A percentile compares a stretch with the other conserved stretches of the same genome.
Evolutionary conservation across 2,329 filamentous ascomycete genomes (phyloP).

Genomic region (Alternaria atra): DNA sequence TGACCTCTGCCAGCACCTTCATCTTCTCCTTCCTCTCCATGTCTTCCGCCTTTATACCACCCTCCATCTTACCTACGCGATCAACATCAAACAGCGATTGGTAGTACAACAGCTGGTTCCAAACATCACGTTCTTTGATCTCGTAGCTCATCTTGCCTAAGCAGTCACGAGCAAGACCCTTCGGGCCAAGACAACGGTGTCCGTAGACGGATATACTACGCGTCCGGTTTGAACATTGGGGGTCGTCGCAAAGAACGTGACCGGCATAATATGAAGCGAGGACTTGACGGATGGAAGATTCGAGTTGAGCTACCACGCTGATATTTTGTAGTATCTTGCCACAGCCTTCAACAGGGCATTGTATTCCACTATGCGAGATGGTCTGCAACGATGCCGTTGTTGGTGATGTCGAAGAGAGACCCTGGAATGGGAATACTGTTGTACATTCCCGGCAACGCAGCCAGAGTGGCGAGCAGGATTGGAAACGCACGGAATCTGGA

Average conservation of each 20-base stretch:
- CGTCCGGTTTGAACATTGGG: conserved; percentile 84
- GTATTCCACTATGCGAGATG: conserved; percentile 76
- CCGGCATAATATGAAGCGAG: conserved; percentile 90
- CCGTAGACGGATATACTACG: conserved; percentile 95
- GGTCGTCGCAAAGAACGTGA: conserved; percentile 90
- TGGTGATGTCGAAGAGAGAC: conserved; percentile 60
- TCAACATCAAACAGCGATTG: conserved; percentile 88
- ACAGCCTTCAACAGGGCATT: conserved; percentile 73
- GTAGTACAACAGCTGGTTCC: conserved; percentile 94
- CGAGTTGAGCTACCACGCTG: conserved; percentile 84
- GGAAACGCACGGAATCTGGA: conserved; percentile 88
- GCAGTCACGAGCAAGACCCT: conserved; percentile 84
- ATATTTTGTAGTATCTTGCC: conserved; percentile 71
- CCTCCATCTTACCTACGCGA: conserved; percentile 67
- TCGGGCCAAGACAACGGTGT: conserved; percentile 85
- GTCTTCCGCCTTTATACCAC: conserved; percentile 64
- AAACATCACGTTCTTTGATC: conserved; percentile 86
- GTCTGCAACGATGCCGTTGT: conserved; percentile 29
- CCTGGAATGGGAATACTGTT: conserved; percentile 75
- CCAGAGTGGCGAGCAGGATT: conserved; percentile 76
- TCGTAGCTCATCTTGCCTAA: conserved; percentile 88
- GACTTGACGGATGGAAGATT: conserved; percentile 80
- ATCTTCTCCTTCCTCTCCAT: conserved; percentile 61
- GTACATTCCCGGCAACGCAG: conserved; percentile 87
- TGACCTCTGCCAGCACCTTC: conserved; percentile 79